These are phyloP conservation scores for Aspergillus alliaceus DNA, from an alignment of 2,329 filamentous ascomycete species.

Conservation along the genomic window DNA sequence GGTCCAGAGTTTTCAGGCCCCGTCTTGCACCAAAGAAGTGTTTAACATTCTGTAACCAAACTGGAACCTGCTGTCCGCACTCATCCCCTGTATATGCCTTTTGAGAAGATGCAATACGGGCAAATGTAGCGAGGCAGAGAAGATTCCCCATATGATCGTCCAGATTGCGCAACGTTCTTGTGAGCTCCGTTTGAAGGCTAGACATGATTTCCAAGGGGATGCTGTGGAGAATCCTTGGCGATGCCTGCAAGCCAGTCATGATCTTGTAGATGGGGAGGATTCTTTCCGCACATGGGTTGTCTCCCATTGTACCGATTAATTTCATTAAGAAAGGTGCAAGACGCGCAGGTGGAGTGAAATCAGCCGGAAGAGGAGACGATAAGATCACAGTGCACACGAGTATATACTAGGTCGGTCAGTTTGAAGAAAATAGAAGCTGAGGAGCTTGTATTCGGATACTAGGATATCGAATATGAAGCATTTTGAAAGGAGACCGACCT, in stretches of 20 bases:
- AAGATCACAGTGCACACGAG: conserved; percentile 34
- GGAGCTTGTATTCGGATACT: neutral
- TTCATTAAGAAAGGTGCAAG: conserved; percentile 34
- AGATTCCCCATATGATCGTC: conserved; percentile 42
- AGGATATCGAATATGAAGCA: neutral
- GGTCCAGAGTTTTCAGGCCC: conserved; percentile 41
- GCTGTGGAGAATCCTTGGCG: conserved; percentile 27
- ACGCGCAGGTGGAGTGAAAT: conserved; percentile 31
- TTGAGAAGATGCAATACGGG: conserved; percentile 30
- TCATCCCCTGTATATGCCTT: conserved; percentile 4
- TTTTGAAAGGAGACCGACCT: conserved; percentile 25
- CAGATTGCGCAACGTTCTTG: conserved; percentile 38
- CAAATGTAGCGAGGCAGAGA: conserved; percentile 43
- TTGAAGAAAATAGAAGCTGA: neutral
- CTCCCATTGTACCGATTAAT: conserved; percentile 29
- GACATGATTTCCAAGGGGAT: conserved; percentile 35
- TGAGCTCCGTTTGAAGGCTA: conserved; percentile 38
- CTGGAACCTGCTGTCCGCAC: conserved; percentile 18
- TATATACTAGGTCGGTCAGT: conserved; percentile 24
- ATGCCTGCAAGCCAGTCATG: conserved; percentile 30
- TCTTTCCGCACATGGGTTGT: conserved; percentile 31
- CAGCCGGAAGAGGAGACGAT: conserved; percentile 32
- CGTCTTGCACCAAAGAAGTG: conserved; percentile 42
- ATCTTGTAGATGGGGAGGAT: conserved; percentile 36
- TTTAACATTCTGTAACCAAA: conserved; percentile 36